Evolutionary conservation across 2,329 filamentous ascomycete genomes (phyloP).

Genomic region (Blastomyces gilchristii): DNA sequence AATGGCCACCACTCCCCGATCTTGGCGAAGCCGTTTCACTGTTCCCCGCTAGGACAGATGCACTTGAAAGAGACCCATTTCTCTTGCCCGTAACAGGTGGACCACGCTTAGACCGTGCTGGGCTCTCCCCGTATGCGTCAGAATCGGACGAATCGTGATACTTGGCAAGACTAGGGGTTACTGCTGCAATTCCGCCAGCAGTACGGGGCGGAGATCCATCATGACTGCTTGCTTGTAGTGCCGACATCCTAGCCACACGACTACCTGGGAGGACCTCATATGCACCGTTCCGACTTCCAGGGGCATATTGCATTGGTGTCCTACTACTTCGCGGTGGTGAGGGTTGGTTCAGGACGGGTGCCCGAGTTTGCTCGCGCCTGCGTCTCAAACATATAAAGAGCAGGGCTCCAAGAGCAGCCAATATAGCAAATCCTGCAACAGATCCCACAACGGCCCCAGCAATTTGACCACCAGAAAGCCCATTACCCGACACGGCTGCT

Average conservation of each 20-base stretch:
- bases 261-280: constrained; percentile 75
- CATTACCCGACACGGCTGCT: constrained; percentile 21
- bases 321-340: constrained; percentile 49
- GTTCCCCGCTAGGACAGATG: constrained; percentile 58
- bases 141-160: constrained; percentile 48
- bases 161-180: constrained; percentile 27
- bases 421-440: constrained; percentile 56
- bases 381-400: constrained; percentile 50
- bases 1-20: constrained; percentile 54
- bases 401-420: constrained; percentile 54
- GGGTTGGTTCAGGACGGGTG: constrained; percentile 81
- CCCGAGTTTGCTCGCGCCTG: constrained; percentile 51
- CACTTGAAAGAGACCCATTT: constrained; percentile 81
- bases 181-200: constrained; percentile 38
- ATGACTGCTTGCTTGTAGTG: constrained; percentile 63
- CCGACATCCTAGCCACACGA: constrained; percentile 90
- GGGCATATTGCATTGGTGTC: constrained; percentile 36
- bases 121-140: constrained; percentile 61
- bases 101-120: constrained; percentile 48
- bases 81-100: constrained; percentile 49
- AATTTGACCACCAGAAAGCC: constrained; percentile 47
- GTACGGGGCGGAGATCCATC: constrained; percentile 47
- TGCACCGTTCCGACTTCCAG: constrained; percentile 35
- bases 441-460: constrained; percentile 83
- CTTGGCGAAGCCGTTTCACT: constrained; percentile 61